Evolutionary conservation across 768 basidiomycete genomes (phyloP), one percentile per base, ranked within the genome.

Genomic region (Pisolithus tinctorius): DNA sequence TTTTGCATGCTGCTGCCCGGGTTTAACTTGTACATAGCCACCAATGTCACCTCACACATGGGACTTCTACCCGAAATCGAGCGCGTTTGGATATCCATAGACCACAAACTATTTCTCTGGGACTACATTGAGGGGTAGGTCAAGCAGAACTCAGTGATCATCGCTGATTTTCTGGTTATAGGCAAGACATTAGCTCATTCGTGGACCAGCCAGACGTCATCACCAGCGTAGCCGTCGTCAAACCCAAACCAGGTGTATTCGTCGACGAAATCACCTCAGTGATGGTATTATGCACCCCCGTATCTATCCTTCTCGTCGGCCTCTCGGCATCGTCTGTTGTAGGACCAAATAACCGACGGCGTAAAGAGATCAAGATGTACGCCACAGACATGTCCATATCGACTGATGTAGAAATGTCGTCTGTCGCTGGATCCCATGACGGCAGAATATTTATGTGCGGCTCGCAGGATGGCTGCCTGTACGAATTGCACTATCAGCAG

Each of bases 31-130:
- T 55, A 54, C 39, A 27, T 62, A 90, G 88, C 76, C 50, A 76
- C 80, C 34, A 83, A 73, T 60, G 80, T 86, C 49, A 81, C 81
- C 25, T 83, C 88, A 16, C 84, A 88, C 61, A 87, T 96, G 86
- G 94, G 94, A 9, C 69, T 99, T 48, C 79, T 98, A 64, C 84
- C 93, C 25, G 89, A 94, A 60, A 89, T 98, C 55, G 92, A 95
- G 59, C 81, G 93, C 43, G 93, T 88, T 0, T 99, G 93, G 93
- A 87, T 97, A 56, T 87, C 91, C 9, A 87, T 95, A 52, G 93
- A 97, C 70, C 84, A 93, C 67, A 90, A 91, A 60, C 74, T 99
- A 31, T 90, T 96, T 61, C 73, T 99, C 23, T 98, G 96, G 96
- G 93, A 99, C 68, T 99, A 96, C 65, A 72, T 84, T 34, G 89